Evolutionary conservation across 805 yeast species (phyloP), one percentile per base, ranked within the genome.

Genomic region (Myxozyma mucilagina): DNA sequence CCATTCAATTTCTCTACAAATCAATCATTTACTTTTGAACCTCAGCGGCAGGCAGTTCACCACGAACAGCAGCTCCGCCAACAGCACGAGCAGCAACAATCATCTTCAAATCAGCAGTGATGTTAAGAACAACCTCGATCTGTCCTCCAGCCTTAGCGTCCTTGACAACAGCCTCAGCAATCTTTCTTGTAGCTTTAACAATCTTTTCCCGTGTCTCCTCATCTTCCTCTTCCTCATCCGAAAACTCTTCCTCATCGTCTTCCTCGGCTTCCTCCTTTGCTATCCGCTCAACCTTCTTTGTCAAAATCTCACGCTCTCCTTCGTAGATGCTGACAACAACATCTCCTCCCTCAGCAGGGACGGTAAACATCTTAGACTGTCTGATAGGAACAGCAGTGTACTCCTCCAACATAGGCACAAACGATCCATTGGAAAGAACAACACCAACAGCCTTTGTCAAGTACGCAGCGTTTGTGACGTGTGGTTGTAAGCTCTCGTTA

Each of bases 381-480:
- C 90, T 88, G 72, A 90, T 88, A 68, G 99, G 99, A 75, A 86
- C 85, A 34, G 97, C 89, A 57, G 98, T 89, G 78, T 91, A 93
- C 54, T 85, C 83, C 63, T 87, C 85, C 56, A 94, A 77, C 47
- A 94, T 79, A 45, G 93, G 83, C 61, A 84, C 81, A 73, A 91
- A 89, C 47, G 72, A 71, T 61, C 80, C 79, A 57, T 84, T 84
- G 47, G 84, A 85, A 70, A 83, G 86, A 72, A 87, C 85, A 67
- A 91, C 76, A 75, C 99, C 99, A 71, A 94, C 84, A 53, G 97
- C 87, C 73, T 87, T 86, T 67, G 82, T 74, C 65, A 91, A 76
- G 74, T 94, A 98, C 73, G 90, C 93, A 64, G 97, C 92, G 80
- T 88, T 88, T 69, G 90, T 80, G 63, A 92, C 89, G 61, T 89